Evolutionary conservation across 192 early-diverging fungal genomes (phyloP).

Genomic region (Podila clonocystis): DNA sequence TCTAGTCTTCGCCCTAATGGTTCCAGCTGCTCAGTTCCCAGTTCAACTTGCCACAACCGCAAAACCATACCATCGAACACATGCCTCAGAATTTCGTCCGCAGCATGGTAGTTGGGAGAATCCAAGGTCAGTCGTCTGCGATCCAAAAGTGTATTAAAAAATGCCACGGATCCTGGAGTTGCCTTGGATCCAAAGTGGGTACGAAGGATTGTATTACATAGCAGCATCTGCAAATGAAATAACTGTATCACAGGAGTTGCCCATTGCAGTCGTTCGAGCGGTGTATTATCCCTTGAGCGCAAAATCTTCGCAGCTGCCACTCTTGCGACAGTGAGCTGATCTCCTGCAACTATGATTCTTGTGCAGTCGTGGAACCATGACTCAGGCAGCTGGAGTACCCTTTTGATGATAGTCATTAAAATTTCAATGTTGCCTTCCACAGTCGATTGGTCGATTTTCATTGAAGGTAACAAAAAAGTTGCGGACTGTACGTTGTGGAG

Average conservation of each 20-base stretch:
- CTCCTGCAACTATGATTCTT: background rate
- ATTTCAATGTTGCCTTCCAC: background rate
- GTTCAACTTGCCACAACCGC: background rate
- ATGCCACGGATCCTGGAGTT: background rate
- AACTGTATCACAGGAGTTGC: conserved; percentile 7
- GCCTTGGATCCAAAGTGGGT: background rate
- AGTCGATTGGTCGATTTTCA: conserved; percentile 9
- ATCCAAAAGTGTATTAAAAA: background rate
- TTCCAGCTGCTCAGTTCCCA: too few species aligned
- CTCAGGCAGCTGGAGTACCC: background rate
- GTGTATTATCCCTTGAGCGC: too few species aligned
- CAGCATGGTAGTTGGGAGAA: conserved; percentile 3
- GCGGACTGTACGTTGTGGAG: too few species aligned
- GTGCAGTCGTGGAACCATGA: background rate
- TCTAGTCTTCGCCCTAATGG: too few species aligned
- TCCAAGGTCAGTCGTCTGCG: background rate
- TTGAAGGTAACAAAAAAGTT: background rate
- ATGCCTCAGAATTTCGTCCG: conserved; percentile 6
- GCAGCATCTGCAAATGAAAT: conserved; percentile 13
- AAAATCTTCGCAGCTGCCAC: too few species aligned
- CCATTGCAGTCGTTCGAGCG: too few species aligned
- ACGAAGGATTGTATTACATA: background rate
- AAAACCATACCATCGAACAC: background rate
- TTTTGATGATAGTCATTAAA: background rate
- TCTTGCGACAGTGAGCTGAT: conserved; percentile 8